phyloP scores from a whole-genome alignment of 1,139 yeast species.

The Zygosaccharomyces pseudobailii region DNA sequence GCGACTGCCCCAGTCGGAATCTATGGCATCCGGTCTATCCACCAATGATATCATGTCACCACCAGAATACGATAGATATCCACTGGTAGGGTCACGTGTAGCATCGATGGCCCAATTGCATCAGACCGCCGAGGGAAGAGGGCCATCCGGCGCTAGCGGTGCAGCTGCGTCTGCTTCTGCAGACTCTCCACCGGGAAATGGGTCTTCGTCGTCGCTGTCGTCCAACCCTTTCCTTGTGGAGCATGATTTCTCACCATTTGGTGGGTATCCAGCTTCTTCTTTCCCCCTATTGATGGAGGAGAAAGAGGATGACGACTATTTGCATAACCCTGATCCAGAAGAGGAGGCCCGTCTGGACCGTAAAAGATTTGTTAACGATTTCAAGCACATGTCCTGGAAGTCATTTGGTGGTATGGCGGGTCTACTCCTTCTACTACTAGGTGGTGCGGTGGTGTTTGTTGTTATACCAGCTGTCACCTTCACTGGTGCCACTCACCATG shows the following conservation, averaged over 20 bases:
- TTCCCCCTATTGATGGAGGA: constrained; percentile 85
- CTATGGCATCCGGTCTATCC: constrained; percentile 16
- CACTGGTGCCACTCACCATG: constrained; percentile 51
- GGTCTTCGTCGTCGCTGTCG: constrained; percentile 30
- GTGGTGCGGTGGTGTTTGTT: constrained; percentile 60
- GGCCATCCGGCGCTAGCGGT: background rate
- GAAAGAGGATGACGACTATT: constrained; percentile 84
- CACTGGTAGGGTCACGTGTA: constrained; percentile 48
- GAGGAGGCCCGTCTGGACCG: constrained; percentile 76
- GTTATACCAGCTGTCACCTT: constrained; percentile 71
- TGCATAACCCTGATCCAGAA: constrained; percentile 91
- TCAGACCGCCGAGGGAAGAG: constrained; percentile 4
- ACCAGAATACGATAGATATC: constrained; percentile 56
- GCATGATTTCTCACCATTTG: constrained; percentile 74
- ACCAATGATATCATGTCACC: constrained; percentile 38
- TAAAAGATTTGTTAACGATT: constrained; percentile 53
- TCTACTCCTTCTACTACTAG: constrained; percentile 50
- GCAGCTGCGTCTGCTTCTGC: constrained; percentile 8
- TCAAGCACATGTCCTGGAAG: constrained; percentile 55
- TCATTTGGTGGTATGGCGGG: constrained; percentile 60
- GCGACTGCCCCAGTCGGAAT: constrained; percentile 13
- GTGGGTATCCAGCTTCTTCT: constrained; percentile 86
- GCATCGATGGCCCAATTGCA: constrained; percentile 37
- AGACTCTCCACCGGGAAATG: constrained; percentile 23
- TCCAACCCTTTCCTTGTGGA: constrained; percentile 36